Percentiles rank a stretch among this genome's conserved stretches.
Conservation (phyloP, 2,329 filamentous ascomycete species). For the Aspergillus unguis region DNA sequence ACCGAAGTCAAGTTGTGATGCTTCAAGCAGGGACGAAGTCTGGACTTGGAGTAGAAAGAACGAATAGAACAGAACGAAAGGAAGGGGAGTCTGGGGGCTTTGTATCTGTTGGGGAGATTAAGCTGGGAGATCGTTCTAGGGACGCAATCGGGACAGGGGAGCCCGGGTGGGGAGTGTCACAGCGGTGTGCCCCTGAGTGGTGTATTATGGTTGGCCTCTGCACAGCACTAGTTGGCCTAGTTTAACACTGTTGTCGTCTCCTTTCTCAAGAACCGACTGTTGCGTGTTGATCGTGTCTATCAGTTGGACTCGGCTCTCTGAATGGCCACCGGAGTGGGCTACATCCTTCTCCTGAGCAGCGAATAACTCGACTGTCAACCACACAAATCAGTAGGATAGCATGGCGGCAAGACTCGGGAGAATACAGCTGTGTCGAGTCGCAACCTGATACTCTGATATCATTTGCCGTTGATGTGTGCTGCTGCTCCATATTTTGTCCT, state of each 20-base stretch:
- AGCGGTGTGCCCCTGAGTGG: constrained; percentile 12
- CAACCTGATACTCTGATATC: no score
- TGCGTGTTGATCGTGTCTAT: constrained; percentile 14
- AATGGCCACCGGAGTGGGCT: neutral
- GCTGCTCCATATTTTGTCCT: neutral
- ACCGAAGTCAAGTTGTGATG: constrained; percentile 42
- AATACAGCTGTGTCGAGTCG: no score
- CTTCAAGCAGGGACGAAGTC: constrained; percentile 32
- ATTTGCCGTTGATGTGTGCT: no score
- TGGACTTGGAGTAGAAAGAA: constrained; percentile 29
- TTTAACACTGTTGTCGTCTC: constrained; percentile 6
- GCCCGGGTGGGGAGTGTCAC: constrained; percentile 16
- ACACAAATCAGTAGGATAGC: no score
- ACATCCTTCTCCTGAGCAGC: neutral
- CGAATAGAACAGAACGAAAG: constrained; percentile 24
- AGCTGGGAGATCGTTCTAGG: constrained; percentile 29
- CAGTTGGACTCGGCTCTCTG: constrained; percentile 2
- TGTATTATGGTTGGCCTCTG: constrained; percentile 17
- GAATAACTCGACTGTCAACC: no score
- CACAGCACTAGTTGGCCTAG: neutral
- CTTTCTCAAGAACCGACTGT: constrained; percentile 6
- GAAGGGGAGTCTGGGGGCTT: constrained; percentile 29
- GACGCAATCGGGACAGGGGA: constrained; percentile 19
- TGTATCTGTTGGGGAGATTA: constrained; percentile 42
- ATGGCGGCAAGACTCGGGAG: no score